These are phyloP conservation scores for Paragyromitra xinjiangensis DNA, from an alignment of 495 filamentous ascomycete genomes.

Conservation along the genomic window DNA sequence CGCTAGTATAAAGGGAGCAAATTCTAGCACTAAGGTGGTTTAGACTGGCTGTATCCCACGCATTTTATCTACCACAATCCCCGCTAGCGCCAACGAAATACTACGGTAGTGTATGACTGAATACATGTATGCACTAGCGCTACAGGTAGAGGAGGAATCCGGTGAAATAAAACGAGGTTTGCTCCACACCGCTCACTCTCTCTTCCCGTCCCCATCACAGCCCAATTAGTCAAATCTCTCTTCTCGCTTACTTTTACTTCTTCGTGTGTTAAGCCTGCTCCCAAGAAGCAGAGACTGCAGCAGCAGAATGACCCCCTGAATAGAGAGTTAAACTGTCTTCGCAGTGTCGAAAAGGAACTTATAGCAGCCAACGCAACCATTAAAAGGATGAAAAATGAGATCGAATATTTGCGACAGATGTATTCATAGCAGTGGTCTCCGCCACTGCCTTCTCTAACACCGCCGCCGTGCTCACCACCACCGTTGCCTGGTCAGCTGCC, in stretches of 20 bases:
- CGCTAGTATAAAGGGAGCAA: too few species aligned
- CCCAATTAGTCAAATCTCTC: not conserved
- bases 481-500: too few species aligned
- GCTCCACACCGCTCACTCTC: not conserved
- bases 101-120: not conserved
- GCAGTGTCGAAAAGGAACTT: not conserved
- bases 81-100: too few species aligned
- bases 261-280: not conserved
- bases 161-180: not conserved
- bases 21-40: too few species aligned
- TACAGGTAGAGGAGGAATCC: too few species aligned
- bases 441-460: too few species aligned
- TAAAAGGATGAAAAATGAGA: not conserved
- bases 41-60: too few species aligned
- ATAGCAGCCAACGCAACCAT: not conserved
- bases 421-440: not conserved
- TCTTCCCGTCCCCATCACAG: not conserved
- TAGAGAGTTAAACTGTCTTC: not conserved
- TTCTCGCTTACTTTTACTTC: not conserved
- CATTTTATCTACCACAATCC: too few species aligned
- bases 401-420: not conserved
- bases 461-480: too few species aligned
- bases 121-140: not conserved
- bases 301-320: not conserved
- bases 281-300: not conserved